Evolutionary conservation across 2,329 filamentous ascomycete species (phyloP).

Genomic region (Didymella sp.): DNA sequence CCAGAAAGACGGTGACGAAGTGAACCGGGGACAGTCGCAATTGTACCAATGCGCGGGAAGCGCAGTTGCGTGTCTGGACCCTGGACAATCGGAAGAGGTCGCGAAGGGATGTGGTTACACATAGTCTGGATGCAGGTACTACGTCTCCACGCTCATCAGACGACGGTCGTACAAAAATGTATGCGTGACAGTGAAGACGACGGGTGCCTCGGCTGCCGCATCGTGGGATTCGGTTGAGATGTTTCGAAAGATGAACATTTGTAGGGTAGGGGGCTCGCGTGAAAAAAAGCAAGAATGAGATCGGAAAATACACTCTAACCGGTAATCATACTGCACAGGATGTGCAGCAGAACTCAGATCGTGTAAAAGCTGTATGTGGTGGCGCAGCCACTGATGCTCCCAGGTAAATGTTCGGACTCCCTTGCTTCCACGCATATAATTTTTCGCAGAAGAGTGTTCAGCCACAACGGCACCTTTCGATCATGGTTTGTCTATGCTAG

Average conservation of each 20-base stretch:
- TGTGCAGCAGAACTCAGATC: not conserved
- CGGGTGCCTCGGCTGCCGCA: not conserved
- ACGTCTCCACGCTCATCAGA: constrained; percentile 8
- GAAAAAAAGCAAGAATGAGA: not conserved
- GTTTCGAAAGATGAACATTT: not conserved
- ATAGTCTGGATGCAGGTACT: constrained; percentile 11
- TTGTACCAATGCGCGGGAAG: constrained; percentile 7
- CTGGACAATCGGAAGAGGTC: constrained; percentile 10
- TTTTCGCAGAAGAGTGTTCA: not conserved
- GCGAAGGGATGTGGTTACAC: constrained; percentile 12
- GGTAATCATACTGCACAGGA: not conserved
- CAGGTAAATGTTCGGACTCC: not conserved
- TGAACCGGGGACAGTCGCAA: not conserved
- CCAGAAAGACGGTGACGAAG: constrained; percentile 10
- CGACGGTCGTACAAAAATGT: constrained; percentile 15
- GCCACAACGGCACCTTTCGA: not conserved
- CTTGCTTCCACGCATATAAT: constrained; percentile 13
- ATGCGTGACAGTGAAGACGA: constrained; percentile 7
- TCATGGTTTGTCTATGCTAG: not conserved
- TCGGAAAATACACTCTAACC: not conserved
- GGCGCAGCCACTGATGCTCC: not conserved
- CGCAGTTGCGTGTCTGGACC: constrained; percentile 10
- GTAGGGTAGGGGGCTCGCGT: not conserved
- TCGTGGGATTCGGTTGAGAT: not conserved
- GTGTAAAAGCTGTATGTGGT: not conserved